phyloP scores from a whole-genome alignment of 2,329 filamentous ascomycete genomes.

The Talaromyces sp. region DNA sequence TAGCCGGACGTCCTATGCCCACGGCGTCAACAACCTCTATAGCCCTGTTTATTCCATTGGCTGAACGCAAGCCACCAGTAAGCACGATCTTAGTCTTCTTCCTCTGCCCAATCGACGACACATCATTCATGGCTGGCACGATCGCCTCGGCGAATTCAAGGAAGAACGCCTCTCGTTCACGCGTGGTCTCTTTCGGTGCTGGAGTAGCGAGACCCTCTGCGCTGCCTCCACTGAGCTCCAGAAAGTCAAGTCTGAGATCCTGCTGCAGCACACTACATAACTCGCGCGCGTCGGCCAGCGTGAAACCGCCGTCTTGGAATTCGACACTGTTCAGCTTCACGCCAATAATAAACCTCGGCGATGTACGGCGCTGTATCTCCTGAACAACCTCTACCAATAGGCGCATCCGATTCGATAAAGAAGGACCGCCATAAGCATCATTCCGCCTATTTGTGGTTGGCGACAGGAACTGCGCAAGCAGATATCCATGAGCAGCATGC shows the following conservation, averaged over 20 bases:
- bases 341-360: slow-evolving; percentile 41
- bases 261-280: slow-evolving; percentile 34
- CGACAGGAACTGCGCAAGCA: slow-evolving; percentile 50
- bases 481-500: slow-evolving; percentile 48
- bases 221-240: slow-evolving; percentile 57
- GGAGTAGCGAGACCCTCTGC: slow-evolving; percentile 20
- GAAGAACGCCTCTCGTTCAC: slow-evolving; percentile 47
- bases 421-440: slow-evolving; percentile 47
- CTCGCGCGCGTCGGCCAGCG: slow-evolving; percentile 46
- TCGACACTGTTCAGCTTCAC: slow-evolving; percentile 61
- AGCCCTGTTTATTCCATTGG: too few relatives aligned
- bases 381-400: slow-evolving; percentile 53
- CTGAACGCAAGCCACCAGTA: too few relatives aligned
- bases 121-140: background rate
- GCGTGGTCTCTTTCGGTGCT: slow-evolving; percentile 55
- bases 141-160: background rate
- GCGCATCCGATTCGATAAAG: slow-evolving; percentile 46
- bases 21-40: too few relatives aligned
- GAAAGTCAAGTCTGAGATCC: slow-evolving; percentile 37
- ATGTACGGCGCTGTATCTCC: slow-evolving; percentile 14
- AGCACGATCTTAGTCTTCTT: too few relatives aligned
- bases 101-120: too few relatives aligned
- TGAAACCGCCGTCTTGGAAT: slow-evolving; percentile 44
- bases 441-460: slow-evolving; percentile 44
- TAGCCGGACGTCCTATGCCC: too few relatives aligned